Conservation (phyloP, 805 yeast species). For the Metschnikowia koreensis region DNA sequence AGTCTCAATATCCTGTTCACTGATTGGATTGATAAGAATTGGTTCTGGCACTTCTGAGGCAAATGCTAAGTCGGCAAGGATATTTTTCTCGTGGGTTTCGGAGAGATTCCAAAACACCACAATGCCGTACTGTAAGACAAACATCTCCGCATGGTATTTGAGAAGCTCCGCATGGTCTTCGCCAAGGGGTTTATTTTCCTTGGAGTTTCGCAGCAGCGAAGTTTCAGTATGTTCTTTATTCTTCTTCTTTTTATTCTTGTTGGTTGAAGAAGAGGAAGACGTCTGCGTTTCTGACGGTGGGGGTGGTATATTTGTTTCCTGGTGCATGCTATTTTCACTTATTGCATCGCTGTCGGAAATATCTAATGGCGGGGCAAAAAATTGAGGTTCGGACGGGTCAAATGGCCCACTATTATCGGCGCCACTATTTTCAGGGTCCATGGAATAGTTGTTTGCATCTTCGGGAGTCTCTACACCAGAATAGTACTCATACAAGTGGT, state of each 20-base stretch:
- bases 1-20: constrained; percentile 87
- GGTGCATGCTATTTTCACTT: too few relatives aligned
- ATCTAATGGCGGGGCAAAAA: constrained; percentile 52
- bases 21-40: constrained; percentile 67
- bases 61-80: constrained; percentile 86
- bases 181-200: neutral
- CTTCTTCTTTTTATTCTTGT: neutral
- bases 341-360: constrained; percentile 16
- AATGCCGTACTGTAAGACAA: constrained; percentile 87
- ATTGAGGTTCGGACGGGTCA: constrained; percentile 92
- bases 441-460: constrained; percentile 48
- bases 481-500: constrained; percentile 88
- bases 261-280: neutral
- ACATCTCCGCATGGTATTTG: constrained; percentile 78
- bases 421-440: constrained; percentile 44
- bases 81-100: constrained; percentile 87
- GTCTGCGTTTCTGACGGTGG: too few relatives aligned
- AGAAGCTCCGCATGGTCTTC: constrained; percentile 42
- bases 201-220: neutral
- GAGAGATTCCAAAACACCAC: constrained; percentile 98
- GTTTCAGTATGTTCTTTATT: constrained; percentile 1
- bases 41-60: constrained; percentile 46
- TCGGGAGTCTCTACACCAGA: constrained; percentile 72
- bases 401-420: constrained; percentile 54
- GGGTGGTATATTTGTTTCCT: too few relatives aligned